Conservation (phyloP, 179 eudicot species). For the Nepenthes alata region DNA sequence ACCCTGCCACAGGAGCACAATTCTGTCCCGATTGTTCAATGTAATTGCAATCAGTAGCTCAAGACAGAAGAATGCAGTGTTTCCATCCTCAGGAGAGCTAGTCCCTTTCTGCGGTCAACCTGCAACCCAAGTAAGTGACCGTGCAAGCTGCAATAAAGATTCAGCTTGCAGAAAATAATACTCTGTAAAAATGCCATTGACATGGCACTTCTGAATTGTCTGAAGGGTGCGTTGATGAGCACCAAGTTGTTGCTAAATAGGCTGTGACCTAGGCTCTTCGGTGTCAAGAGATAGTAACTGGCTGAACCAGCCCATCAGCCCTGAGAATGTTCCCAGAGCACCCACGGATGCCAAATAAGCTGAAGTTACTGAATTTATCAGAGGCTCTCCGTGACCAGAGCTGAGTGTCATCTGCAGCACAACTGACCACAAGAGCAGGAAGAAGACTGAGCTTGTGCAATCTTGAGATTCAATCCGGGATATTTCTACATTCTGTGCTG, state of each 20-base stretch:
- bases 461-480: slow-evolving; percentile 52
- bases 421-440: slow-evolving; percentile 64
- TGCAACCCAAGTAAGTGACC: slow-evolving; percentile 60
- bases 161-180: slow-evolving; percentile 79
- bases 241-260: slow-evolving; percentile 60
- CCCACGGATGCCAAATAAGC: slow-evolving; percentile 46
- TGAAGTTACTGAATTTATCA: slow-evolving; percentile 37
- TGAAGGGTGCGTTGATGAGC: slow-evolving; percentile 65
- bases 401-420: slow-evolving; percentile 58
- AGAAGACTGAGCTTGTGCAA: slow-evolving; percentile 67
- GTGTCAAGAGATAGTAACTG: slow-evolving; percentile 61
- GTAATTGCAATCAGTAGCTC: slow-evolving; percentile 67
- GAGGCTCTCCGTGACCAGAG: slow-evolving; percentile 48
- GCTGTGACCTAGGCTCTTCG: slow-evolving; percentile 62
- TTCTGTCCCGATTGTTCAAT: slow-evolving; percentile 64
- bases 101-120: slow-evolving; percentile 54
- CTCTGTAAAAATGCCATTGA: slow-evolving; percentile 62
- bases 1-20: slow-evolving; percentile 65
- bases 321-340: slow-evolving; percentile 56
- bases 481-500: slow-evolving; percentile 59
- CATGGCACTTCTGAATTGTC: slow-evolving; percentile 65
- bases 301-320: slow-evolving; percentile 66
- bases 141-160: slow-evolving; percentile 64
- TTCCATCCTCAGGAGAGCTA: slow-evolving; percentile 69
- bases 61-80: slow-evolving; percentile 67